Percentiles rank a stretch among this genome's conserved stretches.
Evolutionary conservation across 805 yeast species (phyloP).

Genomic region (Yarrowia yakushimensis): DNA sequence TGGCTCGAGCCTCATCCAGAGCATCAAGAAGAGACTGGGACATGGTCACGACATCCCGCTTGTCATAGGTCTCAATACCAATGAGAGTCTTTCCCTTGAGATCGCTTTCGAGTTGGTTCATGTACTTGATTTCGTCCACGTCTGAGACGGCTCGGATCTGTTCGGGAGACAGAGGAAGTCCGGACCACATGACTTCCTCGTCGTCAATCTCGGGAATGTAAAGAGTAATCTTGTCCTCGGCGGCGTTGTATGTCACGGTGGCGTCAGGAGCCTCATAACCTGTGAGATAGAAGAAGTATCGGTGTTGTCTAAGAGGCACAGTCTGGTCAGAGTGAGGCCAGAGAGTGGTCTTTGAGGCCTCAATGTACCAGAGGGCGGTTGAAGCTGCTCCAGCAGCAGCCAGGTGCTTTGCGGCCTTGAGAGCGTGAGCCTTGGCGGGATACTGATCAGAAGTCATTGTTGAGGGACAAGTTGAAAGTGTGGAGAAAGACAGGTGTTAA

Average conservation of each 20-base stretch:
- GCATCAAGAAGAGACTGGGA: slow-evolving; percentile 47
- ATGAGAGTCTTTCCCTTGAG: slow-evolving; percentile 29
- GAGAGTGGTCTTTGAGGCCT: slow-evolving; percentile 41
- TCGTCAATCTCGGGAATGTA: slow-evolving; percentile 79
- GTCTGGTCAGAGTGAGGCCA: slow-evolving; percentile 78
- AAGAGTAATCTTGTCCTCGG: slow-evolving; percentile 55
- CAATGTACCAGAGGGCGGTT: slow-evolving; percentile 34
- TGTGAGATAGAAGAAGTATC: slow-evolving; percentile 82
- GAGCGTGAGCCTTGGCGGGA: slow-evolving; percentile 79
- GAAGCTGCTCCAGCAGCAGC: slow-evolving; percentile 39
- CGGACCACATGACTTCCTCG: slow-evolving; percentile 97
- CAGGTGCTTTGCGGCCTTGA: slow-evolving; percentile 33
- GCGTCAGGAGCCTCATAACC: slow-evolving; percentile 78
- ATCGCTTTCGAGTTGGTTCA: slow-evolving; percentile 45
- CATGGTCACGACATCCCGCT: slow-evolving; percentile 26
- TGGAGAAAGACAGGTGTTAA: background rate
- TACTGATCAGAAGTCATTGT: slow-evolving; percentile 47
- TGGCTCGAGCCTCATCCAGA: slow-evolving; percentile 79
- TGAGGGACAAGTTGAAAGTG: background rate
- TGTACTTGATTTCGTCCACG: slow-evolving; percentile 75
- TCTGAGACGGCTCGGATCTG: slow-evolving; percentile 67
- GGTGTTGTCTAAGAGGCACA: slow-evolving; percentile 77
- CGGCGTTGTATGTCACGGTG: slow-evolving; percentile 57
- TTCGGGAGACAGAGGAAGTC: slow-evolving; percentile 67
- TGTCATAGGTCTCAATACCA: slow-evolving; percentile 32